A percentile compares a stretch with the other conserved stretches of the same genome.
phyloP scores from a whole-genome alignment of 352 stramenopile genomes.

The Phytophthora fragariaefolia region DNA sequence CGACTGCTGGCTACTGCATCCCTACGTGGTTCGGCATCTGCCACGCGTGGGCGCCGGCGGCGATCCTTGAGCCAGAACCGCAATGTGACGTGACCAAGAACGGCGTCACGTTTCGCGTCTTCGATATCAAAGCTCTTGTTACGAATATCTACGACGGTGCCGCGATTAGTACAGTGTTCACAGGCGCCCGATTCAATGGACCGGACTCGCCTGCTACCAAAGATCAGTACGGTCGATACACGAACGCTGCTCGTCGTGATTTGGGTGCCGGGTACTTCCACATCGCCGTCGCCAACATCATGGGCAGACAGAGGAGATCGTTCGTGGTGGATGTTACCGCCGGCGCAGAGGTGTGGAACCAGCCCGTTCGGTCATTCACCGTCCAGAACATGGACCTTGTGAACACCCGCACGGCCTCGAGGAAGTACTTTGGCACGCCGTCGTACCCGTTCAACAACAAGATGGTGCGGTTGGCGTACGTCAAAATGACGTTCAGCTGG shows the following conservation, averaged over 20 bases:
- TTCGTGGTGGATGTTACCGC: conserved; percentile 41
- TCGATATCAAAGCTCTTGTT: conserved; percentile 39
- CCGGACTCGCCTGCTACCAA: conserved; percentile 18
- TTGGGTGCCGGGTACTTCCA: conserved; percentile 39
- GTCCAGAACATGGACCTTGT: conserved; percentile 26
- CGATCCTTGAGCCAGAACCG: conserved; percentile 40
- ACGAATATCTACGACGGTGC: conserved; percentile 36
- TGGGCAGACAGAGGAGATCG: conserved; percentile 27
- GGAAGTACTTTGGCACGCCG: conserved; percentile 24
- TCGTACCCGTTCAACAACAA: conserved; percentile 42
- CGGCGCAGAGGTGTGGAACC: conserved; percentile 41
- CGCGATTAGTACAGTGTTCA: conserved; percentile 32
- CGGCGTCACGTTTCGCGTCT: conserved; percentile 35
- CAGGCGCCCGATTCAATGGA: conserved; percentile 34
- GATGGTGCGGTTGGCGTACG: conserved; percentile 26
- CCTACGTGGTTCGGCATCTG: conserved; percentile 43
- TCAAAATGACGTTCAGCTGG: conserved; percentile 39
- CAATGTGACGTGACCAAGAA: conserved; percentile 40
- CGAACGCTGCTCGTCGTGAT: conserved; percentile 30
- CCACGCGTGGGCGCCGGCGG: conserved; percentile 40
- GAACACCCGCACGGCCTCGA: conserved; percentile 17
- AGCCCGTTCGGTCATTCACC: conserved; percentile 30
- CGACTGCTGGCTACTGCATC: conserved; percentile 30
- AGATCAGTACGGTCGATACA: conserved; percentile 35
- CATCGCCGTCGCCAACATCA: conserved; percentile 39